Base-by-base conservation (phyloP, 179 eudicot genomes). In the Actinidia chinensis region DNA sequence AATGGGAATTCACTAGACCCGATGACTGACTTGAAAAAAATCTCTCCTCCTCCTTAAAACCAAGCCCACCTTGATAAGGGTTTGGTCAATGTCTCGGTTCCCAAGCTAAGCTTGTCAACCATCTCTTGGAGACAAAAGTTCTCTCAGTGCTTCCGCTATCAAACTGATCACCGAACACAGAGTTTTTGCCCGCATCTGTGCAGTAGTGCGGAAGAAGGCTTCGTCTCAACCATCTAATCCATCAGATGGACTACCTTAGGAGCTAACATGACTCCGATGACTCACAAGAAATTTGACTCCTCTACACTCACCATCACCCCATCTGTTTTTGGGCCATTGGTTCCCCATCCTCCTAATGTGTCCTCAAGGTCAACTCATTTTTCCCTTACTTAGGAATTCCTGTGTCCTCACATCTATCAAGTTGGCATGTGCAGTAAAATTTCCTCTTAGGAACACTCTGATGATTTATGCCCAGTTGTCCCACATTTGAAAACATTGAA, bases 51-150 rank as follows among this genome's bases (percentile, higher is more conserved):
- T 56, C 22, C 61, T 18, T 56, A 17, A 56, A 56, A 56, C 25
- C 61, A 56, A 18, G 61, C 61, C 61, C n/a, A 56, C 61, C 61
- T 56, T 56, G 22, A 4, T n/a, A n/a, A 56, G n/a, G 61, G 61
- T 56, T 56, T 56, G 20, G n/a, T 8, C 61, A 56, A 56, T 56
- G 17, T 56, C 61, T 56, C 17, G 7, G 61, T 56, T 56, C 7
- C 61, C 61, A 56, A 15, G 22, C 4, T 8, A 56, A 17, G 6
- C 22, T 17, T 15, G 22, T 4, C n/a, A 8, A 18, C 20, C 61
- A 56, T 15, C n/a, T 15, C 22, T 56, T 18, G 7, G 20, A 17
- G 8, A 56, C 22, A n/a, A n/a, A n/a, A n/a, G n/a, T n/a, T n/a
- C n/a, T n/a, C n/a, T n/a, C n/a, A n/a, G n/a, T n/a, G n/a, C n/a